Conservation (phyloP, 345 rosid species). For the Ceriops zippeliana region DNA sequence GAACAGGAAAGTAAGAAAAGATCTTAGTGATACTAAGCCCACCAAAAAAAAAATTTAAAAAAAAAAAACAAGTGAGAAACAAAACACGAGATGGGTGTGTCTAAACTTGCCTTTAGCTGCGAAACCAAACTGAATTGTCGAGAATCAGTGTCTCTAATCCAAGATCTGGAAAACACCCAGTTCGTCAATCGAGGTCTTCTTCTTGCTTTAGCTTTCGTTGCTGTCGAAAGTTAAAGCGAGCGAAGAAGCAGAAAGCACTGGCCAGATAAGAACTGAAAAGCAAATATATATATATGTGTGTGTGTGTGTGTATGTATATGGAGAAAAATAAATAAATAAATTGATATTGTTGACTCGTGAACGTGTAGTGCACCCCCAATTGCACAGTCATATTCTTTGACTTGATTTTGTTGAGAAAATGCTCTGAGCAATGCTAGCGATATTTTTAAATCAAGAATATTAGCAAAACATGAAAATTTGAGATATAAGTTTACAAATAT, state of each 20-base stretch:
- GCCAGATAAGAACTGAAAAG: background rate
- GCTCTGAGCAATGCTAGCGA: too few relatives aligned
- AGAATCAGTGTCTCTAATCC: slow-evolving; percentile 5
- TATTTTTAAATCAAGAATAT: too few relatives aligned
- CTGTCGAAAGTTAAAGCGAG: slow-evolving; percentile 8
- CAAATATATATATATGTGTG: background rate
- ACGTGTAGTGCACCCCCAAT: too few relatives aligned
- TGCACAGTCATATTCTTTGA: too few relatives aligned
- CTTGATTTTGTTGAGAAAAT: too few relatives aligned
- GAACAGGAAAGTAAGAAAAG: slow-evolving; percentile 11
- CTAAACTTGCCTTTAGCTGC: slow-evolving; percentile 24
- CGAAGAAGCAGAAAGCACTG: slow-evolving; percentile 6
- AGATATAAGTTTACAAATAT: too few relatives aligned
- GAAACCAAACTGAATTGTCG: slow-evolving; percentile 17
- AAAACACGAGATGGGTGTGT: slow-evolving; percentile 4
- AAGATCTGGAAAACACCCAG: slow-evolving; percentile 35
- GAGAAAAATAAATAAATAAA: too few relatives aligned
- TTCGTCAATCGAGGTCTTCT: slow-evolving; percentile 3
- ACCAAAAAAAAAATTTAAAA: slow-evolving; percentile 7
- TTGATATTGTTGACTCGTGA: too few relatives aligned
- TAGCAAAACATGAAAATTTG: too few relatives aligned
- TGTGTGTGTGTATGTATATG: background rate
- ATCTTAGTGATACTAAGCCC: background rate
- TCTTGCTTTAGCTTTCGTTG: background rate
- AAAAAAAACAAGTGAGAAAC: background rate